phyloP scores from a whole-genome alignment of 2,329 filamentous ascomycete species.

The Alternaria postmessia region DNA sequence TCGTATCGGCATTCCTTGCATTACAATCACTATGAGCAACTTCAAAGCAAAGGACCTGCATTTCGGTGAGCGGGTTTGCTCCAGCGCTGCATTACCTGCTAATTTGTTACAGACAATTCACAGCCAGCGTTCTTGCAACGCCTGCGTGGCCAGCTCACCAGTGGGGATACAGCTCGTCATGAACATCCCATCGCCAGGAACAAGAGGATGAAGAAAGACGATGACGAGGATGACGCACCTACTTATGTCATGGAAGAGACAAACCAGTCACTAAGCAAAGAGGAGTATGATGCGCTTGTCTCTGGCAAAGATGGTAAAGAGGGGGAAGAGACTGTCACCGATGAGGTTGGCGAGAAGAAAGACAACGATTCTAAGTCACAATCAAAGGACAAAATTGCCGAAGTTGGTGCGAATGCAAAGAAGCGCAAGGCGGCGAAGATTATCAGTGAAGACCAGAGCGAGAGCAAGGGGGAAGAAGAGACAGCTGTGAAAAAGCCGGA shows the following conservation, averaged over 20 bases:
- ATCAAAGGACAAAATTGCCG: conserved; percentile 42
- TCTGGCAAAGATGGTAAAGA: conserved; percentile 37
- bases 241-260: conserved; percentile 77
- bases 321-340: conserved; percentile 14
- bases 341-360: conserved; percentile 12
- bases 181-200: conserved; percentile 56
- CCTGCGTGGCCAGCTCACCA: conserved; percentile 62
- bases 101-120: conserved; percentile 57
- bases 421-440: conserved; percentile 51
- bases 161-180: conserved; percentile 56
- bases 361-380: conserved; percentile 15
- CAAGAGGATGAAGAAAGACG: conserved; percentile 60
- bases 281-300: conserved; percentile 58
- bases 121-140: conserved; percentile 58
- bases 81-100: conserved; percentile 44
- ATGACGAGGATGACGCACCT: conserved; percentile 80
- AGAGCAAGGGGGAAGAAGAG: conserved; percentile 20
- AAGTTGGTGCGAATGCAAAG: conserved; percentile 44
- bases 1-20: conserved; percentile 8
- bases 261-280: conserved; percentile 66
- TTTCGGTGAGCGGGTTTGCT: conserved; percentile 59
- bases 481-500: conserved; percentile 19
- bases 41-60: conserved; percentile 74
- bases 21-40: conserved; percentile 51
- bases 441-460: conserved; percentile 41